Evolutionary conservation across 129 eudicot genomes (phyloP).

Genomic region (Artemisia tridentata): DNA sequence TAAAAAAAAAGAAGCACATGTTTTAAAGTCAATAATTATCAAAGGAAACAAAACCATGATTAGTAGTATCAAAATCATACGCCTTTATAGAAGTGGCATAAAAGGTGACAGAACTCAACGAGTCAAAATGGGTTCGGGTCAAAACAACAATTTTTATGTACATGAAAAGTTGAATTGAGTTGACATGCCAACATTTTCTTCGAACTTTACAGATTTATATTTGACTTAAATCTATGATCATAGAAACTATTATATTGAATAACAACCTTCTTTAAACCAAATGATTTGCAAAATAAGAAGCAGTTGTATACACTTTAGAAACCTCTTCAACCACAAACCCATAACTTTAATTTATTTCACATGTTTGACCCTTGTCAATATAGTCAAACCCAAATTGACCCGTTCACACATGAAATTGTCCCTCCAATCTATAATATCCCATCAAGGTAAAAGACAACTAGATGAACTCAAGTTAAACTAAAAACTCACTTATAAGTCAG

Average conservation of each 20-base stretch:
- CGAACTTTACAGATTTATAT: not conserved
- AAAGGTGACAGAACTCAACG: too few species aligned
- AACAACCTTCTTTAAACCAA: not conserved
- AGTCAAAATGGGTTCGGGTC: not conserved
- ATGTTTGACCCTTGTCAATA: not conserved
- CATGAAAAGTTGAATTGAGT: not conserved
- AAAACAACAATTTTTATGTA: not conserved
- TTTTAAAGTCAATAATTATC: not conserved
- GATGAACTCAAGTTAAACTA: not conserved
- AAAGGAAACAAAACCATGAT: not conserved
- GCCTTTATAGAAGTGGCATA: not conserved
- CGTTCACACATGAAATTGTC: not conserved
- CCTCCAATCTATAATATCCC: not conserved
- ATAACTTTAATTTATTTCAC: not conserved
- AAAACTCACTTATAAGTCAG: constrained; percentile 4
- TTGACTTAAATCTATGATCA: not conserved
- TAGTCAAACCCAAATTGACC: not conserved
- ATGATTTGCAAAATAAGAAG: not conserved
- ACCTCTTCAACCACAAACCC: not conserved
- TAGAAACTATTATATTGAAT: not conserved
- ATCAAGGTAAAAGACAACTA: not conserved
- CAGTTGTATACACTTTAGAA: not conserved
- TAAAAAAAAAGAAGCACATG: not conserved
- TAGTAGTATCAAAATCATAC: not conserved
- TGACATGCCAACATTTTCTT: not conserved